Evolutionary conservation across 2,329 filamentous ascomycete genomes (phyloP).

Genomic region (Botrytis squamosa): DNA sequence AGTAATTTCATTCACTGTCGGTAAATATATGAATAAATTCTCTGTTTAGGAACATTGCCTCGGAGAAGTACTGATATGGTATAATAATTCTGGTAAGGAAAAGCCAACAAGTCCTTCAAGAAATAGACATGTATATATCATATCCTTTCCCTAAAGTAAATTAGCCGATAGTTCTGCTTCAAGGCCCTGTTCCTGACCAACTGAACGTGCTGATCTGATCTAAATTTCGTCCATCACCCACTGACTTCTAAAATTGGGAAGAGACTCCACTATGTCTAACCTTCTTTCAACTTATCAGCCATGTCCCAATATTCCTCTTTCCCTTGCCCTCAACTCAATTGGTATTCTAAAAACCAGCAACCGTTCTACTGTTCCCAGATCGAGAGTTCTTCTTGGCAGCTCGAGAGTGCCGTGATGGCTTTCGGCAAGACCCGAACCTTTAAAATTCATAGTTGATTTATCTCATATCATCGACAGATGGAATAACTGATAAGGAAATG

Average conservation of each 20-base stretch:
- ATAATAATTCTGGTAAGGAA: background rate
- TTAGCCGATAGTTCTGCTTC: background rate
- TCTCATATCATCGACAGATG: background rate
- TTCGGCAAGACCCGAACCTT: background rate
- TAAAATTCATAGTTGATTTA: background rate
- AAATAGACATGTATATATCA: background rate
- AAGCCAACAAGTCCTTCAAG: background rate
- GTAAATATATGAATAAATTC: background rate
- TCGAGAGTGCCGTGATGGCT: background rate
- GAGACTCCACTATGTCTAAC: background rate
- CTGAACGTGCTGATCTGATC: background rate
- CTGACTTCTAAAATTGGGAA: background rate
- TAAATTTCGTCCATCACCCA: background rate
- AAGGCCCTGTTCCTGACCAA: background rate
- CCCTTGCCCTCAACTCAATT: background rate
- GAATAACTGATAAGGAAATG: background rate
- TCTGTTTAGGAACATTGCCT: background rate
- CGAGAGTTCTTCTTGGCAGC: background rate
- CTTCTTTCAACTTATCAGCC: background rate
- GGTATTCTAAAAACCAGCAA: background rate
- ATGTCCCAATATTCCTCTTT: background rate
- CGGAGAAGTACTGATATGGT: background rate
- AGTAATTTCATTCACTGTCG: background rate
- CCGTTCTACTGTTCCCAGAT: background rate
- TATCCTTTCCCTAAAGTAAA: background rate